phyloP scores from a whole-genome alignment of 1,284 basidiomycete genomes.

The Schizopora paradoxa region DNA sequence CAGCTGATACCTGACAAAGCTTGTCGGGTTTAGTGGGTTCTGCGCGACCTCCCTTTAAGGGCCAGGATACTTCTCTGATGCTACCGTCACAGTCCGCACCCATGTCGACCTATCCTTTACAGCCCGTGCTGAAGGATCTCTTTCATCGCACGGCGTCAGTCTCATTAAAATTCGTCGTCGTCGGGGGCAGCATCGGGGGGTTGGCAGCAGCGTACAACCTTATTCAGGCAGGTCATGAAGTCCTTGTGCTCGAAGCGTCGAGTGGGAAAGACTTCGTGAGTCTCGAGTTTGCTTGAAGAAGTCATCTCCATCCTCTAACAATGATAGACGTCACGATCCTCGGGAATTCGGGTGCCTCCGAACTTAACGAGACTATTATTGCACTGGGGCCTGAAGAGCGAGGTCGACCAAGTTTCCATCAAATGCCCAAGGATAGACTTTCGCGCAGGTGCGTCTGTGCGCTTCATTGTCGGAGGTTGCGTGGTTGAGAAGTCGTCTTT shows the following conservation, averaged over 20 bases:
- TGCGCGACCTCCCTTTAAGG: too few species aligned
- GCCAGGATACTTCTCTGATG: too few species aligned
- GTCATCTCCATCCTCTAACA: neutral
- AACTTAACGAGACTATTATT: constrained; percentile 25
- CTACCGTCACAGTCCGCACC: too few species aligned
- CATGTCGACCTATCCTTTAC: too few species aligned
- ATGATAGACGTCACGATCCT: too few species aligned
- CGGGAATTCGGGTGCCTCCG: constrained; percentile 28
- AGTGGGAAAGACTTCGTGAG: neutral
- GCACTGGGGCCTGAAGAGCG: constrained; percentile 25
- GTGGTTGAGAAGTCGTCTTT: too few species aligned
- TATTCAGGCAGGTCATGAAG: constrained; percentile 43
- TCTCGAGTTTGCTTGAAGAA: neutral
- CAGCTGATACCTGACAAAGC: too few species aligned
- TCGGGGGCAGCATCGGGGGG: constrained; percentile 29
- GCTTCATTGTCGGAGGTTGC: neutral
- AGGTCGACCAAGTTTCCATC: constrained; percentile 15
- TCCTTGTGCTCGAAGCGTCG: constrained; percentile 40
- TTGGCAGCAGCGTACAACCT: constrained; percentile 48
- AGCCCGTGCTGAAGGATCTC: constrained; percentile 1
- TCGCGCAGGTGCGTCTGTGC: constrained; percentile 3
- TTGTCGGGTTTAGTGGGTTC: too few species aligned
- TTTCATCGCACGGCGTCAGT: constrained; percentile 2
- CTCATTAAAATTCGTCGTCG: constrained; percentile 19
- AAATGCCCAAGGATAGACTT: constrained; percentile 8